Percentiles rank a stretch among this genome's conserved stretches.
Evolutionary conservation across 1,284 basidiomycete species (phyloP).

Genomic region (Fomitopsis palustris): DNA sequence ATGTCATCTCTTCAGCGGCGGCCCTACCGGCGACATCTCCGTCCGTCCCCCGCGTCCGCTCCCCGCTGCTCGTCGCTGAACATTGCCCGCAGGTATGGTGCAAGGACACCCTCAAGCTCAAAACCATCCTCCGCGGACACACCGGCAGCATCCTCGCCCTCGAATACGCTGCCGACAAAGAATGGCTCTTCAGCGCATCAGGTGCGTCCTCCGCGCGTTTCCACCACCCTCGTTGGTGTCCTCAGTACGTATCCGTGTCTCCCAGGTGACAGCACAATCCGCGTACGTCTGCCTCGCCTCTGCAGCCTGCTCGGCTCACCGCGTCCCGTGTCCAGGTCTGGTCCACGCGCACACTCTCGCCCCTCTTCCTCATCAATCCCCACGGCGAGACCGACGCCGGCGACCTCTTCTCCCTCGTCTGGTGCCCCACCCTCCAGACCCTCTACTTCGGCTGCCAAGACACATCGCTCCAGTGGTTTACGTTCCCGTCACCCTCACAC

Average conservation of each 20-base stretch:
- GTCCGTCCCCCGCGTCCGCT: conserved; percentile 39
- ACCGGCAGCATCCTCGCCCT: conserved; percentile 84
- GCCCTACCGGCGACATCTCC: conserved; percentile 74
- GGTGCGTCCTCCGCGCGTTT: conserved; percentile 37
- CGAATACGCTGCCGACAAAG: conserved; percentile 70
- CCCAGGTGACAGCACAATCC: conserved; percentile 79
- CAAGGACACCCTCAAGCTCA: conserved; percentile 63
- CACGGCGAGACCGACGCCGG: conserved; percentile 84
- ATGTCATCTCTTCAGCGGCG: conserved; percentile 79
- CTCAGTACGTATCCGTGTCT: background rate
- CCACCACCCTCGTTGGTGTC: background rate
- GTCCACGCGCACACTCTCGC: conserved; percentile 71
- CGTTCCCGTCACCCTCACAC: conserved; percentile 39
- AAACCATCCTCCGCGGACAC: conserved; percentile 80
- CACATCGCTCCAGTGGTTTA: conserved; percentile 84
- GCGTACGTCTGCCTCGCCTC: conserved; percentile 45
- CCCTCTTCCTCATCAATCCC: conserved; percentile 79
- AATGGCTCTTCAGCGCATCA: conserved; percentile 86
- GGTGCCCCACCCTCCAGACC: conserved; percentile 68
- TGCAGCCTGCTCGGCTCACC: background rate
- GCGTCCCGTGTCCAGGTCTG: conserved; percentile 60
- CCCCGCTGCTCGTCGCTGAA: background rate
- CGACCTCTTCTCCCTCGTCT: conserved; percentile 88
- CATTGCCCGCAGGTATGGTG: conserved; percentile 72
- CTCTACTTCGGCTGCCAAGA: conserved; percentile 91